phyloP scores from a whole-genome alignment of 345 rosid genomes.

The Pistacia integerrima region DNA sequence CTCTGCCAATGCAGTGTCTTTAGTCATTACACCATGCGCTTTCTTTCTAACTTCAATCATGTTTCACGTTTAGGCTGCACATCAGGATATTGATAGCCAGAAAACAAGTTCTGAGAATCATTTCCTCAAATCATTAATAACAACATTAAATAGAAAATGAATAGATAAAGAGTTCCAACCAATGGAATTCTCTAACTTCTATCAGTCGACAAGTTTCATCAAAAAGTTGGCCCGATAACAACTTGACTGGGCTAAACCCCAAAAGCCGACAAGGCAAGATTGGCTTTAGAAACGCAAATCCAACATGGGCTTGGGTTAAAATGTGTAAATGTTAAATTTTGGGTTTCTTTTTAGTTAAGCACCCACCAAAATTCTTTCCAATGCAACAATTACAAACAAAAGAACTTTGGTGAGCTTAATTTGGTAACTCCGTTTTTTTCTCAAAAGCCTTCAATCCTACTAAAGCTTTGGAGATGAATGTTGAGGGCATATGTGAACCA shows the following conservation, averaged over 20 bases:
- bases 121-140: neutral
- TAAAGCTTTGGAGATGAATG: neutral
- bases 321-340: too few species aligned
- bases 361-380: too few species aligned
- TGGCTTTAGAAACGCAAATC: neutral
- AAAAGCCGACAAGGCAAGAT: neutral
- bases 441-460: neutral
- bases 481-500: neutral
- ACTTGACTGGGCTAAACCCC: too few species aligned
- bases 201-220: neutral
- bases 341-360: too few species aligned
- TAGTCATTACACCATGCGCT: neutral
- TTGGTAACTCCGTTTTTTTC: too few species aligned
- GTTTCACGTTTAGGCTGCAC: neutral
- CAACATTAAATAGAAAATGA: neutral
- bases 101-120: neutral
- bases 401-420: too few species aligned
- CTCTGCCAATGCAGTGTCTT: neutral
- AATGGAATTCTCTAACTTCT: neutral
- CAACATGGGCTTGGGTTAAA: too few species aligned
- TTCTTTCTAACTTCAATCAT: neutral
- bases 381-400: too few species aligned
- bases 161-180: neutral
- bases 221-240: neutral
- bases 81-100: neutral